These are phyloP conservation scores for Ustilago crameri DNA, from an alignment of 1,284 basidiomycete genomes.

Conservation along the genomic window DNA sequence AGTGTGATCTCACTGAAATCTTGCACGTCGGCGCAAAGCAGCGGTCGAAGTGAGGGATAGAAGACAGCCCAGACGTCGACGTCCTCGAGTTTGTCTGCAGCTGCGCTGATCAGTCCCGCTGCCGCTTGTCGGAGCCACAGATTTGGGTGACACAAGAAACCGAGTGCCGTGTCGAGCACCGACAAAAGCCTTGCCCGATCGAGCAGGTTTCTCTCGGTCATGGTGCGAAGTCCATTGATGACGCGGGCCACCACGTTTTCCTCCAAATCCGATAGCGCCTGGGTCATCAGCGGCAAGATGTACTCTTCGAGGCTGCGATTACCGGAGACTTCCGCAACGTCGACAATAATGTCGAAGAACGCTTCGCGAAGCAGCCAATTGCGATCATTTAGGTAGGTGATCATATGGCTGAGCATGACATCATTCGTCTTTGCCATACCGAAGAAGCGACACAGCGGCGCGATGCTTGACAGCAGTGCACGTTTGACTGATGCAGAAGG, in stretches of 20 bases:
- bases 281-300: conserved; percentile 92
- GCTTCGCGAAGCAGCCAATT: conserved; percentile 85
- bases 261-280: conserved; percentile 85
- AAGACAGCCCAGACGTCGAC: conserved; percentile 93
- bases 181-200: conserved; percentile 95
- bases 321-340: conserved; percentile 75
- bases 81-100: conserved; percentile 76
- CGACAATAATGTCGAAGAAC: conserved; percentile 95
- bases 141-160: conserved; percentile 94
- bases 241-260: conserved; percentile 92
- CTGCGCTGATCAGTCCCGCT: conserved; percentile 83
- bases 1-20: conserved; percentile 80
- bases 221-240: conserved; percentile 81
- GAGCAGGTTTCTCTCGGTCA: conserved; percentile 86
- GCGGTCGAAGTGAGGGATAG: conserved; percentile 87
- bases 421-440: conserved; percentile 93
- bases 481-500: conserved; percentile 72
- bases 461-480: conserved; percentile 78
- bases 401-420: conserved; percentile 93
- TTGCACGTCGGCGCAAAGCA: conserved; percentile 85
- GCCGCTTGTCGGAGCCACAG: conserved; percentile 97
- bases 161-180: conserved; percentile 83
- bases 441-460: conserved; percentile 89
- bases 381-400: conserved; percentile 97
- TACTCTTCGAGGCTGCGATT: conserved; percentile 73